A percentile compares a stretch with the other conserved stretches of the same genome.
Evolutionary conservation across 208 protist genomes (phyloP).

Genomic region (Strigomonas oncopelti): DNA sequence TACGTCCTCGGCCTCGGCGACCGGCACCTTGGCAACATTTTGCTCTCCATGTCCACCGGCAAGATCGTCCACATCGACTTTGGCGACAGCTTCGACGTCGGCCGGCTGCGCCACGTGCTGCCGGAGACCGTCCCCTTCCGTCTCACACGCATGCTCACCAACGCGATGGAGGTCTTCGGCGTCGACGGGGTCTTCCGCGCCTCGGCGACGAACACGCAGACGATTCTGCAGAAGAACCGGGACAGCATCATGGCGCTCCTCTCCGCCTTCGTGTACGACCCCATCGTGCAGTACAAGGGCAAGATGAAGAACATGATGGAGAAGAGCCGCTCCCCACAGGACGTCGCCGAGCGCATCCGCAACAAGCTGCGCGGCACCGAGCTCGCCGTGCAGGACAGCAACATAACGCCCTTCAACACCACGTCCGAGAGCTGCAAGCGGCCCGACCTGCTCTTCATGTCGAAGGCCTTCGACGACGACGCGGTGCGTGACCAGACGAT

Average conservation of each 20-base stretch:
- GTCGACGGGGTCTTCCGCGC: conserved; percentile 98
- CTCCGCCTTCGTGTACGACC: conserved; percentile 99
- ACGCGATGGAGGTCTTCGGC: conserved; percentile 99
- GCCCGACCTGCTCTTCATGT: conserved; percentile 87
- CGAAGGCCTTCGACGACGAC: conserved; percentile 81
- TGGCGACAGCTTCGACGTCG: conserved; percentile 99
- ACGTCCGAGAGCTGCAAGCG: conserved; percentile 67
- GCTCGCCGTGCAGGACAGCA: conserved; percentile 79
- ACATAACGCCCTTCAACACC: conserved; percentile 78
- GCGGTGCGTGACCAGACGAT: conserved; percentile 42
- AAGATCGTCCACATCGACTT: conserved; percentile 99
- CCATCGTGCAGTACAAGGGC: conserved; percentile 96
- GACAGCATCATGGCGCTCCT: conserved; percentile 99
- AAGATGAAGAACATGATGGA: conserved; percentile 97
- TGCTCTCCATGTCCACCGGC: conserved; percentile 97
- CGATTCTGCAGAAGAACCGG: conserved; percentile 95
- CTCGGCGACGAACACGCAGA: conserved; percentile 97
- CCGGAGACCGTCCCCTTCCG: conserved; percentile 99
- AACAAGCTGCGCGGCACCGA: conserved; percentile 98
- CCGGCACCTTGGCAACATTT: conserved; percentile 99
- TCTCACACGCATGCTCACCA: conserved; percentile 99
- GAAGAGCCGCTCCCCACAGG: conserved; percentile 80
- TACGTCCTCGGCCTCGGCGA: conserved; percentile 97
- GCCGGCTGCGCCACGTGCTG: conserved; percentile 97
- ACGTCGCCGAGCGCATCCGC: conserved; percentile 95